Conservation (phyloP, 2,329 filamentous ascomycete species). For the Claviceps fusiformis region DNA sequence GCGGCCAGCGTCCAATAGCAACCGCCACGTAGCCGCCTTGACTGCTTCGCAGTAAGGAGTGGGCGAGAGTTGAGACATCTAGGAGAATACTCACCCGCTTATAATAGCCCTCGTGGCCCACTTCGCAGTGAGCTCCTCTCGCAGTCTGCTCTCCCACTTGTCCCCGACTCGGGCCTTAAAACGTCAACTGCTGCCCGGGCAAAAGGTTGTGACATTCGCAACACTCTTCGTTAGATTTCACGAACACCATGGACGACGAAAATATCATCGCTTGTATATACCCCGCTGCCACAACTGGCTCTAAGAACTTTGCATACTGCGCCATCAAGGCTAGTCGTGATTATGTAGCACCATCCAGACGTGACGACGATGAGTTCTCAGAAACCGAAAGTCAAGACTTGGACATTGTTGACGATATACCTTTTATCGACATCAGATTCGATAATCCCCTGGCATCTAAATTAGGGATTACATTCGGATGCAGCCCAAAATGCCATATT, state of each 20-base stretch:
- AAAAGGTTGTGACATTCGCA: too few relatives aligned
- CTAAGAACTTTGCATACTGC: neutral
- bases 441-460: constrained; percentile 7
- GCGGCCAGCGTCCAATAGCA: too few relatives aligned
- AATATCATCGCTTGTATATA: constrained; percentile 6
- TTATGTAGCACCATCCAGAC: neutral
- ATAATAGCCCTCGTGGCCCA: too few relatives aligned
- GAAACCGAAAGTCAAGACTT: neutral
- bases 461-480: constrained; percentile 9
- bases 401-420: neutral
- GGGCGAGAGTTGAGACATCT: too few relatives aligned
- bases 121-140: too few relatives aligned
- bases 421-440: constrained; percentile 7
- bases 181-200: neutral
- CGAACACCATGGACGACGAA: constrained; percentile 2
- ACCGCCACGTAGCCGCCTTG: too few relatives aligned
- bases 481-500: neutral
- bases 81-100: too few relatives aligned
- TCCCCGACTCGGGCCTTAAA: neutral
- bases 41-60: too few relatives aligned
- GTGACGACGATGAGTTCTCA: neutral
- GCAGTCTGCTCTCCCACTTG: too few relatives aligned
- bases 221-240: neutral
- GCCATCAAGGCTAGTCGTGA: neutral
- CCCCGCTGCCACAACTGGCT: neutral